Conservation (phyloP, 2,329 filamentous ascomycete species). For the Neocucurbitaria cava region DNA sequence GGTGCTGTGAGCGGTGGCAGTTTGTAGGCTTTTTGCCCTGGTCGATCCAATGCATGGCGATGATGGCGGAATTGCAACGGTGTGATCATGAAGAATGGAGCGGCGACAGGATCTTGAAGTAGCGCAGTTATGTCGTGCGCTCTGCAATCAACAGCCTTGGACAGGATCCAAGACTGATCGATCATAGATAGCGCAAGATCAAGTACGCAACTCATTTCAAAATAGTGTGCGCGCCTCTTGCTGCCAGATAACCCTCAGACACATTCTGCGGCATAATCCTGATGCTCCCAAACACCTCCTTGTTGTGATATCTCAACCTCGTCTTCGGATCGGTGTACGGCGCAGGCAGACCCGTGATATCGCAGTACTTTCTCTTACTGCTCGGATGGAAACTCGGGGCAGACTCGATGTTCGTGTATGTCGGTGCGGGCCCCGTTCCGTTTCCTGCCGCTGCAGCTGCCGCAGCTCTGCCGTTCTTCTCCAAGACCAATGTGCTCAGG, state of each 20-base stretch:
- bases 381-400: constrained; percentile 82
- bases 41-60: neutral
- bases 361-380: constrained; percentile 89
- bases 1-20: neutral
- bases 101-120: neutral
- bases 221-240: constrained; percentile 89
- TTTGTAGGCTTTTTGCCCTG: neutral
- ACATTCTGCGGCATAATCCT: constrained; percentile 80
- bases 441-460: constrained; percentile 22
- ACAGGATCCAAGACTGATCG: neutral
- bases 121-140: neutral
- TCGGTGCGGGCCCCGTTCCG: constrained; percentile 68
- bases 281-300: constrained; percentile 87
- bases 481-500: constrained; percentile 84
- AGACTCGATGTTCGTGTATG: constrained; percentile 96
- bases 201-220: constrained; percentile 70
- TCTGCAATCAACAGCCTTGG: neutral
- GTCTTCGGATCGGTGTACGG: constrained; percentile 96
- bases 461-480: constrained; percentile 68
- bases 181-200: neutral
- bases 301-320: constrained; percentile 88
- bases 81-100: no score
- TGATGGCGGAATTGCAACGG: neutral
- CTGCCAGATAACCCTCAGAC: constrained; percentile 87
- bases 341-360: constrained; percentile 90